Base-by-base conservation (phyloP, 768 basidiomycete species). In the Floccularia luteovirens region DNA sequence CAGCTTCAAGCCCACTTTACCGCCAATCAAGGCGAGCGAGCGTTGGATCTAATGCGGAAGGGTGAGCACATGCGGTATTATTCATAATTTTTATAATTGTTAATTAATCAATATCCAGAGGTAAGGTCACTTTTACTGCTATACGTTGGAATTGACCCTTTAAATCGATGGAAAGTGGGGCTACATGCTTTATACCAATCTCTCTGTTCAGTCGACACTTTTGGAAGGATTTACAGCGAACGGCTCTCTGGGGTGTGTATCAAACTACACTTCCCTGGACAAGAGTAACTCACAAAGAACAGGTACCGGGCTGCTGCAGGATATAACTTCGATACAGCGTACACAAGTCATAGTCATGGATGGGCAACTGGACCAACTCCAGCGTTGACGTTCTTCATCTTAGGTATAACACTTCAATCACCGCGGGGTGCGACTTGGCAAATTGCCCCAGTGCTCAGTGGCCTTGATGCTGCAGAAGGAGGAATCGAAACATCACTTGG, bases 1-100 rank as follows among this genome's bases (percentile, higher is more conserved):
- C 46, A 73, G 70, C 54, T 74, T 10, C 70, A 72, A 59, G 70
- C 70, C 4, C 70, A 75, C 47, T 73, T 74, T 41, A 62, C 59
- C 14, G 61, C 69, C 5, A 66, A 64, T 3, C 59, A 70, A 45
- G 70, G 69, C 39, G 65, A 58, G 20, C 56, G 63, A 11, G 72
- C 70, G 0, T 60, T 74, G 48, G 69, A 72, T 42, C 57, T 74
- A 11, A 44, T 73, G 7, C 61, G 57, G 12, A 60, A 60, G 32
- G 67, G 55, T 54, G 25, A 28, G 48, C 28, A 8, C 12, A 24
- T 30, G 33, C 17, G 33, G 10, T 17, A 34, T 3, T 22, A 16
- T 37, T 12, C 23, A 24, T 13, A 10, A 17, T n/a, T 21, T 12
- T 24, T 24, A 21, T 0, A 36, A 12, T 27, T 24, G 13, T 31